Percentiles rank a stretch among this genome's conserved stretches.
Evolutionary conservation across 805 yeast species (phyloP).

Genomic region (Suhomyces xylopsoci): DNA sequence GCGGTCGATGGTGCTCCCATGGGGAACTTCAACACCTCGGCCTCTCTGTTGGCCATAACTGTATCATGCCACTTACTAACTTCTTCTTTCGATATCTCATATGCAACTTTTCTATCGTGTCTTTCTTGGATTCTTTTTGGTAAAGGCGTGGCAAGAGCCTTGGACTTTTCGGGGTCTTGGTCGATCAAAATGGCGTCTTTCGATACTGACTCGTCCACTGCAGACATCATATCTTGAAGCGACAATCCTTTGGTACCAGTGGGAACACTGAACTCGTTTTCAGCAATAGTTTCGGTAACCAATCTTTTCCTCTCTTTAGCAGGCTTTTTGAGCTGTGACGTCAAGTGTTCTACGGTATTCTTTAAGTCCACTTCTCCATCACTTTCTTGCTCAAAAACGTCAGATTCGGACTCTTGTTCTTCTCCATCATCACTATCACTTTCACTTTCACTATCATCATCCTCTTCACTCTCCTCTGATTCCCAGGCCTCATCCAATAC

Average conservation of each 20-base stretch:
- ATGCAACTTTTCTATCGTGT: constrained; percentile 85
- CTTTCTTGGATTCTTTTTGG: constrained; percentile 84
- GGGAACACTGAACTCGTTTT: constrained; percentile 69
- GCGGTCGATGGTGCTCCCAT: constrained; percentile 40
- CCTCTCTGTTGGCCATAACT: constrained; percentile 72
- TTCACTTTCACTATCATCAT: constrained; percentile 18
- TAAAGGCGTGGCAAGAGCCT: constrained; percentile 72
- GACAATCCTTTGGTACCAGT: constrained; percentile 50
- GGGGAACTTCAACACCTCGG: constrained; percentile 83
- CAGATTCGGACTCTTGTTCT: constrained; percentile 9
- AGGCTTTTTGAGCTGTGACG: constrained; percentile 33
- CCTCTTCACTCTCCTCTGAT: constrained; percentile 18
- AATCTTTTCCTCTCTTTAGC: constrained; percentile 43
- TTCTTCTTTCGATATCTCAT: constrained; percentile 82
- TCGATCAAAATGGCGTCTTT: constrained; percentile 51
- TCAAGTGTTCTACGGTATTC: constrained; percentile 43
- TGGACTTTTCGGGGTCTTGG: constrained; percentile 31
- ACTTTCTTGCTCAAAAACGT: constrained; percentile 26
- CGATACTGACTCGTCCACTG: constrained; percentile 49
- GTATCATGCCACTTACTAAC: constrained; percentile 86
- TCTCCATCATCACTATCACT: constrained; percentile 21
- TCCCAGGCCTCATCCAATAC: constrained; percentile 31
- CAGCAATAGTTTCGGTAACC: constrained; percentile 54
- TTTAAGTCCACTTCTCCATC: constrained; percentile 53
- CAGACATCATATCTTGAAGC: constrained; percentile 72